Conservation (phyloP, 495 filamentous ascomycete genomes). For the Pseudevernia furfuracea region DNA sequence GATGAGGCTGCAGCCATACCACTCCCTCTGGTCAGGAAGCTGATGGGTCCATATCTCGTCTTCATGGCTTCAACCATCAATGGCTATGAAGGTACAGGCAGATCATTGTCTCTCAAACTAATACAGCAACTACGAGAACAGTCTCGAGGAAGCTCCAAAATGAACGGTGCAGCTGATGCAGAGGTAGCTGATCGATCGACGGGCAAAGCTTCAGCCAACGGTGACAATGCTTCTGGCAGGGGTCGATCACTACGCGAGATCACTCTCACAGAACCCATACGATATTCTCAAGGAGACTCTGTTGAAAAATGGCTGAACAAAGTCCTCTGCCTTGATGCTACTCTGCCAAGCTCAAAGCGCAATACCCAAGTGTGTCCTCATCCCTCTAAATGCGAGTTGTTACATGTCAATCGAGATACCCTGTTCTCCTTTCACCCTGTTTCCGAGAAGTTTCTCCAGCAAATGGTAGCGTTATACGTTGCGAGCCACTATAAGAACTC, state of each 20-base stretch:
- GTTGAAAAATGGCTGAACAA: conserved; percentile 97
- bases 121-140: conserved; percentile 97
- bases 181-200: conserved; percentile 66
- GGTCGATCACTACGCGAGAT: conserved; percentile 86
- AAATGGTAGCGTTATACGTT: conserved; percentile 98
- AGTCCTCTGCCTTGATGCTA: conserved; percentile 88
- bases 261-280: conserved; percentile 84
- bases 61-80: conserved; percentile 99
- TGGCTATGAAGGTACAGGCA: conserved; percentile 95
- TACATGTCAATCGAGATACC: conserved; percentile 93
- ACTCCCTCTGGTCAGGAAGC: conserved; percentile 79
- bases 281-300: conserved; percentile 82
- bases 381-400: conserved; percentile 79
- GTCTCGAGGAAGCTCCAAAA: conserved; percentile 54
- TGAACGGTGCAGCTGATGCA: conserved; percentile 44
- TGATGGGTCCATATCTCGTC: conserved; percentile 96
- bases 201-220: conserved; percentile 57
- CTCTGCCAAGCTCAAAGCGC: conserved; percentile 66
- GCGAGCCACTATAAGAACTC: conserved; percentile 98
- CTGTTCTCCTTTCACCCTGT: conserved; percentile 97
- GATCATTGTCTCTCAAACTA: conserved; percentile 89
- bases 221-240: conserved; percentile 50
- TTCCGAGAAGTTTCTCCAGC: conserved; percentile 93
- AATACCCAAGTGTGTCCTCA: conserved; percentile 78
- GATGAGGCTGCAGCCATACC: conserved; percentile 98